Evolutionary conservation across 1,139 yeast species (phyloP).

Genomic region (Nakaseomyces kungkrabaensis): DNA sequence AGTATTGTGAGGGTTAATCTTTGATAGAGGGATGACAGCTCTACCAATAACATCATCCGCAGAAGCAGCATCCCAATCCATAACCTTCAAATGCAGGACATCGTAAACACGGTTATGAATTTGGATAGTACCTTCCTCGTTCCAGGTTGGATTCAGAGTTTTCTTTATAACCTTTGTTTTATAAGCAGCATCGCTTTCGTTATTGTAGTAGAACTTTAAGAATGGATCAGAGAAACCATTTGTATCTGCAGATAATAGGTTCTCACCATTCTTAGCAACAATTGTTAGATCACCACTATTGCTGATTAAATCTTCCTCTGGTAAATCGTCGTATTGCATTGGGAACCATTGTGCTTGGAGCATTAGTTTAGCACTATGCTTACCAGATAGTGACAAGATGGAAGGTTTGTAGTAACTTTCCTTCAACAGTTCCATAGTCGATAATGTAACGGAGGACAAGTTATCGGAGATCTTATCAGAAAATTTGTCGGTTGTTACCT

Average conservation of each 20-base stretch:
- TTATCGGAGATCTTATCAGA: slow-evolving; percentile 48
- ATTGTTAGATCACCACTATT: slow-evolving; percentile 69
- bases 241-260: slow-evolving; percentile 72
- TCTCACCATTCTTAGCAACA: slow-evolving; percentile 54
- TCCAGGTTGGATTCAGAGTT: slow-evolving; percentile 83
- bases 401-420: slow-evolving; percentile 56
- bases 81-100: slow-evolving; percentile 45
- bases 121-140: slow-evolving; percentile 45
- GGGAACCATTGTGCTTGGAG: slow-evolving; percentile 78
- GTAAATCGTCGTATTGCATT: slow-evolving; percentile 47
- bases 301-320: slow-evolving; percentile 63
- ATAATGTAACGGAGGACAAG: slow-evolving; percentile 53
- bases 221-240: slow-evolving; percentile 94
- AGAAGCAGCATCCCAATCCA: slow-evolving; percentile 91
- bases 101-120: slow-evolving; percentile 55
- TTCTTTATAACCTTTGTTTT: slow-evolving; percentile 76
- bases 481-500: slow-evolving; percentile 46
- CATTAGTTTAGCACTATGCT: slow-evolving; percentile 39
- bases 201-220: slow-evolving; percentile 55
- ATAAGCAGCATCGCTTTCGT: slow-evolving; percentile 42
- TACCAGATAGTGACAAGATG: slow-evolving; percentile 43
- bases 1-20: slow-evolving; percentile 49
- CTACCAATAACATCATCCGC: slow-evolving; percentile 73
- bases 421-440: slow-evolving; percentile 58
- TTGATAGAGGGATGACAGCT: slow-evolving; percentile 49